These are phyloP conservation scores for Xerocomellus intermedius DNA, from an alignment of 768 basidiomycete genomes.

Conservation along the genomic window DNA sequence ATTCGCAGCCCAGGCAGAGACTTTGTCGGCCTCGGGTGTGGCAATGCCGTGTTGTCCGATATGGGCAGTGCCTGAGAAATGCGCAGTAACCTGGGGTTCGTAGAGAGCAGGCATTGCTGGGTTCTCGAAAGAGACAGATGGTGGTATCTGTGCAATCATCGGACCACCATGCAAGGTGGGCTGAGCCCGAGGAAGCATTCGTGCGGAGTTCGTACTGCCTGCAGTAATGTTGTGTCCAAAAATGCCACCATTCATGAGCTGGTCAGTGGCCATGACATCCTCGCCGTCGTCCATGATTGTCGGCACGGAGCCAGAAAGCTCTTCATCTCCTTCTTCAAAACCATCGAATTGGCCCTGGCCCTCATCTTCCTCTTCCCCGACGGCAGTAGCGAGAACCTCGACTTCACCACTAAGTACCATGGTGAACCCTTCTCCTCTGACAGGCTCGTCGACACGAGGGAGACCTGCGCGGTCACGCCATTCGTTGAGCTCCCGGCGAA, in stretches of 20 bases:
- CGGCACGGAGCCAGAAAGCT: conserved; percentile 29
- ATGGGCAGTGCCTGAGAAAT: conserved; percentile 25
- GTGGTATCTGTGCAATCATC: conserved; percentile 44
- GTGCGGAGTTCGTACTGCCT: conserved; percentile 33
- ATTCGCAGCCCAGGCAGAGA: conserved; percentile 30
- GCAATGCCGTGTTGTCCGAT: conserved; percentile 20
- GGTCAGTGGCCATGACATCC: conserved; percentile 26
- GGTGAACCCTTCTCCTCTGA: conserved; percentile 67
- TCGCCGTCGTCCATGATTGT: conserved; percentile 31
- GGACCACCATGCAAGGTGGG: conserved; percentile 35
- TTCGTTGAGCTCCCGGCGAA: conserved; percentile 89
- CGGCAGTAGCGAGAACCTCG: conserved; percentile 54
- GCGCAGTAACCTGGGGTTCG: conserved; percentile 37
- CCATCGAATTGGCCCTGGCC: conserved; percentile 37
- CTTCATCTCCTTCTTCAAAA: conserved; percentile 45
- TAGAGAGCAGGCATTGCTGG: conserved; percentile 48
- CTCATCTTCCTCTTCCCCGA: conserved; percentile 59
- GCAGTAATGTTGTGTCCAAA: conserved; percentile 30
- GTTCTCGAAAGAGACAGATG: conserved; percentile 49
- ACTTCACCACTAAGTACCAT: conserved; percentile 71
- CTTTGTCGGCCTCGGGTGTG: conserved; percentile 27
- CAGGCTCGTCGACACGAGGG: conserved; percentile 69
- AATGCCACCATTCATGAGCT: conserved; percentile 33
- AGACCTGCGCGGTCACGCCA: conserved; percentile 82
- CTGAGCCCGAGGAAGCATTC: conserved; percentile 24